Base-by-base conservation (phyloP, 2,329 filamentous ascomycete species). In the Magnaporthiopsis incrustans region DNA sequence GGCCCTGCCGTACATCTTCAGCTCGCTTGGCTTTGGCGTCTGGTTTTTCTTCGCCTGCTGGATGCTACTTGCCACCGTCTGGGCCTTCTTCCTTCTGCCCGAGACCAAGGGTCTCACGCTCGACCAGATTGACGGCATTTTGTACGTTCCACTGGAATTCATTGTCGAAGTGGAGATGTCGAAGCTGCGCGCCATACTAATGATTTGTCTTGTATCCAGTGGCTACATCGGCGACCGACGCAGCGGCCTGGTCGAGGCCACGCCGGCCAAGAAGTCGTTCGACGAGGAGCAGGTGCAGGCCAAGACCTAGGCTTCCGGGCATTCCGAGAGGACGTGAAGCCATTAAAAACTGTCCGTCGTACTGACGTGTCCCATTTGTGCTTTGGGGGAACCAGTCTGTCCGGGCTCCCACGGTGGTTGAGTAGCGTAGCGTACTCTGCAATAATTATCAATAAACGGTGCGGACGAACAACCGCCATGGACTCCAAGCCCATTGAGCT, bases 41-140 rank as follows among this genome's bases (percentile, higher is more conserved):
- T 85, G 81, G 75, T 83, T 84, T 72, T 84, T 85, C 73, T 85
- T 85, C 67, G 82, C 81, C 0, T 76, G 76, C 2, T 77, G 80
- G 69, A 82, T 83, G 75, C 71, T 84, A 8, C 69, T 77, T 14
- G 79, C 80, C 7, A 74, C 77, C 12, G 64, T 80, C 32, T 84
- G 79, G 73, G 77, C 80, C 3, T 84, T 76, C 67, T 80, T 83
- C 71, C 77, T 83, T 63, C 70, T 84, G 2, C 82, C 82, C 0
- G 82, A 85, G 70, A 84, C 82, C 6, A 84, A 83, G 69, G 82
- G 82, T 64, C 73, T 82, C 63, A 81, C 80, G 0, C 73, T 84
- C 2, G 82, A 85, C 57, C 78, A 80, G 60, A 81, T 84, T 72
- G 82, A 85, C 59, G 69, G 70, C 18, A 60, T 67, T 53, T 67